Base-by-base conservation (phyloP, 108 stramenopile genomes). In the Fistulifera pelliculosa region DNA sequence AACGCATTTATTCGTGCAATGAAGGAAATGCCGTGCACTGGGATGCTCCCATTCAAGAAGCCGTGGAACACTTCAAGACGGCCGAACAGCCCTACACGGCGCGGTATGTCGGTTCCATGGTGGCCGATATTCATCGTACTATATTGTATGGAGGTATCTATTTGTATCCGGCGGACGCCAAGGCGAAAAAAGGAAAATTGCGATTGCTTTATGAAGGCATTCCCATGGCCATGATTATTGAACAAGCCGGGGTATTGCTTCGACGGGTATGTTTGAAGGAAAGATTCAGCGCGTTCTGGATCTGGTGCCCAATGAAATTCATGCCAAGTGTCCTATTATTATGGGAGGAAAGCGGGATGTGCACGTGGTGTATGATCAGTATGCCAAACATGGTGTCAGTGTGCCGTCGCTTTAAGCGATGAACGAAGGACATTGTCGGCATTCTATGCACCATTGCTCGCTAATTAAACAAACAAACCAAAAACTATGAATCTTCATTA, bases 101-200 rank as follows among this genome's bases (percentile, higher is more conserved):
- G 41, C 93, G 98, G 26, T 99, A 99, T 67, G 96, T 98, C 13
- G 98, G 98, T 22, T 95, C 94, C 41, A 99, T 98, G 98, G 97
- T 99, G 52, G 91, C 97, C 7, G 98, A 99, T 57, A 94, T 99
- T 50, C 98, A 99, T 79, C 92, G 97, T 43, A 99, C 99, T 26
- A 80, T 99, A 58, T 78, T 98, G 27, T 99, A 99, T 61, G 96
- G 96, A 53, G 99, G 99, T 14, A 93, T 99, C 57, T 99, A 96
- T 72, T 65, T 98, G 39, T 99, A 99, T 76, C 98, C 98, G 17
- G 95, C 96, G 4, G 95, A 97, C 61, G 84, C 74, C 60, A 95
- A 94, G 61, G 77, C 79, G 31, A 86, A 85, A 21, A 90, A 94
- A 68, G 93, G 95, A 61, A 94, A 95, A 81, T 82, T 95, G 58